Percentiles rank a stretch among this genome's conserved stretches.
phyloP scores from a whole-genome alignment of 257 asterid genomes.

The Primulina huaijiensis region DNA sequence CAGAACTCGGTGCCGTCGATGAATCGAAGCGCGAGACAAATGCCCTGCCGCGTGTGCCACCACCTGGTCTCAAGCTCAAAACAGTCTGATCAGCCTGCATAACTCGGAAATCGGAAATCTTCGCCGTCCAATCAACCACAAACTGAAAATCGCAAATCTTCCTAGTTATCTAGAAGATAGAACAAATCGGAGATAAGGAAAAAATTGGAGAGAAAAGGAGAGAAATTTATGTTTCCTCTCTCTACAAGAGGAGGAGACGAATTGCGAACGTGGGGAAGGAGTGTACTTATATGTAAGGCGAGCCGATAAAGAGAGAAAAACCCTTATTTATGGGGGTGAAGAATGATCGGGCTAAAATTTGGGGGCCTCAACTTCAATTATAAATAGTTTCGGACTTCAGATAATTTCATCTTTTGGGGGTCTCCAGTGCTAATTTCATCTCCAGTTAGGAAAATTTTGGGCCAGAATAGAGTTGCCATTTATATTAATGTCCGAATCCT shows the following conservation, averaged over 20 bases:
- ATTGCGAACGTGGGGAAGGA: not conserved
- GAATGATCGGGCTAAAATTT: too few relatives aligned
- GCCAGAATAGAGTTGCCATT: too few relatives aligned
- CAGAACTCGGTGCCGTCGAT: conserved; percentile 4
- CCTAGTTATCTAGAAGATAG: not conserved
- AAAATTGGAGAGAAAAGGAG: not conserved
- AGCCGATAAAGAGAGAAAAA: not conserved
- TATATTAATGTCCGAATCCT: too few relatives aligned
- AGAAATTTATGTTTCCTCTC: not conserved
- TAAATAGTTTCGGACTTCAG: not conserved
- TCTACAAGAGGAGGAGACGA: not conserved
- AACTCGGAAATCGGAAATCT: conserved; percentile 18
- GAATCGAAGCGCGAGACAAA: conserved; percentile 22
- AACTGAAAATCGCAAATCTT: not conserved
- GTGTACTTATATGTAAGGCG: not conserved
- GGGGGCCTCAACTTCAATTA: not conserved
- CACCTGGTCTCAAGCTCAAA: conserved; percentile 28
- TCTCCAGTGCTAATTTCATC: not conserved
- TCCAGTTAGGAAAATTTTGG: too few relatives aligned
- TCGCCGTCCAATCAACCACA: not conserved
- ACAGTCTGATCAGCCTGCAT: conserved; percentile 25
- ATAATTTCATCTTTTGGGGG: too few relatives aligned
- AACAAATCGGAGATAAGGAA: not conserved
- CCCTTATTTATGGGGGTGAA: not conserved
- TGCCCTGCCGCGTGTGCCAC: conserved; percentile 19